Evolutionary conservation across 768 basidiomycete genomes (phyloP), one percentile per base, ranked within the genome.

Genomic region (Mycena filopes): DNA sequence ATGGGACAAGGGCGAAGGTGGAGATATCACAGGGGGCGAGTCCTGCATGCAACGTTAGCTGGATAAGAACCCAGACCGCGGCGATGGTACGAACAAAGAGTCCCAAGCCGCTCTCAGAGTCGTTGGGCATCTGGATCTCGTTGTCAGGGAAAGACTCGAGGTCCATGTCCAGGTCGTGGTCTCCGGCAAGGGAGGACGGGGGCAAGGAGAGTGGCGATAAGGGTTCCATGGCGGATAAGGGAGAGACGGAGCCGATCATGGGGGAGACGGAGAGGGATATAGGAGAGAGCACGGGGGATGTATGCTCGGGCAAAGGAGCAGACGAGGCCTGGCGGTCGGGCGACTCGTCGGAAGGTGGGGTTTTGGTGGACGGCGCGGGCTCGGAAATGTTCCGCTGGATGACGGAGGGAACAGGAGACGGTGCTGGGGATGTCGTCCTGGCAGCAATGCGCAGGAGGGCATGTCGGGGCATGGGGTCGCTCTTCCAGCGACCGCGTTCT

Each of bases 401-500:
- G 40, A 71, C 60, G 31, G 71, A 63, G 12, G 75, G 70, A 7
- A 69, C 74, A 4, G 77, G 70, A 0, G 74, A 71, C n/a, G 77
- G 70, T 0, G 76, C 68, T 33, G 77, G 73, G 20, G 79, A 80
- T 28, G 73, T 72, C 1, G 72, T 75, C 13, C 79, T 79, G 12
- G 73, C 74, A 18, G 81, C 78, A 66, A 79, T 78, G 29, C 80
- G 73, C 29, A 71, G 63, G 42, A 72, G 67, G 43, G 68, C 51
- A 57, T 68, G 71, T 46, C 73, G 66, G 0, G 80, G 78, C 31
- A 82, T 72, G 2, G 85, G 86, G 65, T 87, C 86, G 60, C 77
- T 84, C 66, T 80, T 79, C 87, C 87, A 88, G 59, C 81, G 81
- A 10, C 87, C 87, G 55, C 87, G 86, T 69, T 89, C 87, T 10